Evolutionary conservation across 1,139 yeast species (phyloP).

Genomic region (Pichia sp.): DNA sequence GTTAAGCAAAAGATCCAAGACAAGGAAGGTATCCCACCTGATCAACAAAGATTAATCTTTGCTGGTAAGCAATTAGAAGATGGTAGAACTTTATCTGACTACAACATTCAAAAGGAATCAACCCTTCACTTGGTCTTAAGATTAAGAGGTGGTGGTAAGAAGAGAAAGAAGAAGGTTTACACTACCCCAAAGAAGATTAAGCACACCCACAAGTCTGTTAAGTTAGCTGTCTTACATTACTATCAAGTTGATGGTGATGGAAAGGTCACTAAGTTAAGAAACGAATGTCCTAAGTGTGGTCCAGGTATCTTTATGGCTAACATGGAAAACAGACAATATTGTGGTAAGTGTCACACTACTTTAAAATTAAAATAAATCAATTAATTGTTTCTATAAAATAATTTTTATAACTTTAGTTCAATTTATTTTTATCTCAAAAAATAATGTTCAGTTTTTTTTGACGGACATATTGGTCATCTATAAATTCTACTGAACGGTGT

Average conservation of each 20-base stretch:
- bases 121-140: constrained; percentile 96
- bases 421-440: too few species aligned
- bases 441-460: too few species aligned
- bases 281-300: constrained; percentile 99
- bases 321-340: constrained; percentile 99
- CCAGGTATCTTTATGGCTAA: constrained; percentile 99
- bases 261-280: constrained; percentile 97
- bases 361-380: constrained; percentile 49
- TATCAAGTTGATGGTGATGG: constrained; percentile 99
- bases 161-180: constrained; percentile 99
- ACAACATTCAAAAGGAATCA: constrained; percentile 99
- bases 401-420: too few species aligned
- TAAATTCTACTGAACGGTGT: too few species aligned
- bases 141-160: constrained; percentile 99
- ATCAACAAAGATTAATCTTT: constrained; percentile 98
- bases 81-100: constrained; percentile 97
- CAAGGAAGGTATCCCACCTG: constrained; percentile 99
- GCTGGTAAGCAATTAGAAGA: constrained; percentile 99
- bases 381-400: too few species aligned
- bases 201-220: constrained; percentile 99
- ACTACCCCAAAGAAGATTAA: constrained; percentile 99
- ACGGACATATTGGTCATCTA: too few species aligned
- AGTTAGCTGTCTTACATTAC: constrained; percentile 98
- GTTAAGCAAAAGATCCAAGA: constrained; percentile 99
- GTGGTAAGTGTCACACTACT: constrained; percentile 99